phyloP scores from a whole-genome alignment of 108 stramenopile species.

The Skeletonema grethae region DNA sequence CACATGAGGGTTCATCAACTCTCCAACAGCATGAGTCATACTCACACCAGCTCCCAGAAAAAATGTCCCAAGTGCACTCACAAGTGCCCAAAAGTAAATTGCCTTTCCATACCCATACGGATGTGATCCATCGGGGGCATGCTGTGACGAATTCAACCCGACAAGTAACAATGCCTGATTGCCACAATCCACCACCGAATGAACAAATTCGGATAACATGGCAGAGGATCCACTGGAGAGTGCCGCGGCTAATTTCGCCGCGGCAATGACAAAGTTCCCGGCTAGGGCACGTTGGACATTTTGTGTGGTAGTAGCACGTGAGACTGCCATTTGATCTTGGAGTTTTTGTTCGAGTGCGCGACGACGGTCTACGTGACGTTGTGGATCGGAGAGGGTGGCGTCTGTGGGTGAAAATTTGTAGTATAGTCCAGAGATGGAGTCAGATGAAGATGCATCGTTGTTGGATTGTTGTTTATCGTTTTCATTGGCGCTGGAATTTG shows the following conservation, averaged over 20 bases:
- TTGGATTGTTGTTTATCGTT: not conserved
- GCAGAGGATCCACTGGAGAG: conserved; percentile 86
- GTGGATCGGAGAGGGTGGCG: conserved; percentile 24
- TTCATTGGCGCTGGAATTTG: not conserved
- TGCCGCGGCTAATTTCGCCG: conserved; percentile 89
- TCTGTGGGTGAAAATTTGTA: conserved; percentile 13
- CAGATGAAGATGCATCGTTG: not conserved
- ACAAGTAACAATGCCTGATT: conserved; percentile 92
- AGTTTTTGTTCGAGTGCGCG: conserved; percentile 34
- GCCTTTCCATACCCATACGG: conserved; percentile 93
- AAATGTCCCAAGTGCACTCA: conserved; percentile 94
- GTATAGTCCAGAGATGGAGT: not conserved
- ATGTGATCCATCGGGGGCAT: conserved; percentile 82
- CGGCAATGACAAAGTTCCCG: conserved; percentile 91
- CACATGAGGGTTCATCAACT: conserved; percentile 66
- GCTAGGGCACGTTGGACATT: conserved; percentile 84
- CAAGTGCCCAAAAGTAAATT: conserved; percentile 82
- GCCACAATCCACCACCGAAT: conserved; percentile 92
- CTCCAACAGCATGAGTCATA: conserved; percentile 81
- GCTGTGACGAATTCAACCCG: conserved; percentile 77
- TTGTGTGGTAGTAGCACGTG: conserved; percentile 31
- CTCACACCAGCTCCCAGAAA: conserved; percentile 94
- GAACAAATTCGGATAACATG: conserved; percentile 95
- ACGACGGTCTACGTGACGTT: conserved; percentile 29
- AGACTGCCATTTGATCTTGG: conserved; percentile 29